These are phyloP conservation scores for Linum lewisii DNA, from an alignment of 345 rosid species.

Conservation along the genomic window DNA sequence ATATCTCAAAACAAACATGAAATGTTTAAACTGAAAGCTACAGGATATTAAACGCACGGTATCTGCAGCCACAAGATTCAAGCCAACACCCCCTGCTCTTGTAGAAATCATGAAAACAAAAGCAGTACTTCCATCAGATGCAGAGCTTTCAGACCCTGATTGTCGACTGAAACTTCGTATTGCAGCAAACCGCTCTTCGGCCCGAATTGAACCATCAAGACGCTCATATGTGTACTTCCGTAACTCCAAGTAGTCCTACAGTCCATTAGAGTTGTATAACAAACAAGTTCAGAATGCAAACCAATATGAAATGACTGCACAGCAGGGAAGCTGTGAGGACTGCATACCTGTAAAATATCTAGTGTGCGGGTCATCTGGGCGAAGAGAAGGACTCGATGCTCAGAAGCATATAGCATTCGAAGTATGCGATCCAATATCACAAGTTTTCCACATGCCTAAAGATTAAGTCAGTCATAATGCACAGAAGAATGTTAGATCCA, in stretches of 20 bases:
- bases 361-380: constrained; percentile 90
- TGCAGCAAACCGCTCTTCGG: constrained; percentile 90
- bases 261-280: constrained; percentile 9
- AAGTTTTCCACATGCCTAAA: constrained; percentile 83
- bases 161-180: constrained; percentile 63
- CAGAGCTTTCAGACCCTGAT: constrained; percentile 24
- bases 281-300: not conserved
- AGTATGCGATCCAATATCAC: constrained; percentile 66
- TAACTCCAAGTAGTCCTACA: constrained; percentile 77
- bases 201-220: constrained; percentile 92
- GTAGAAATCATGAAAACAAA: constrained; percentile 88
- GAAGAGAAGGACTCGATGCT: constrained; percentile 83
- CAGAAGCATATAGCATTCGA: constrained; percentile 43
- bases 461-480: constrained; percentile 6
- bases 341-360: constrained; percentile 72
- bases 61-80: constrained; percentile 90
- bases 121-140: constrained; percentile 35
- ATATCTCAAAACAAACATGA: too few species aligned
- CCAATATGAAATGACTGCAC: not conserved
- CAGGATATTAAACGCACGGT: constrained; percentile 28
- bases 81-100: constrained; percentile 95
- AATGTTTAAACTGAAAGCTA: not conserved
- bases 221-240: constrained; percentile 78
- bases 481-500: too few species aligned
- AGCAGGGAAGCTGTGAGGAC: not conserved